Evolutionary conservation across 163 green algal genomes (phyloP).

Genomic region (Coccomyxa subellipsoidea): DNA sequence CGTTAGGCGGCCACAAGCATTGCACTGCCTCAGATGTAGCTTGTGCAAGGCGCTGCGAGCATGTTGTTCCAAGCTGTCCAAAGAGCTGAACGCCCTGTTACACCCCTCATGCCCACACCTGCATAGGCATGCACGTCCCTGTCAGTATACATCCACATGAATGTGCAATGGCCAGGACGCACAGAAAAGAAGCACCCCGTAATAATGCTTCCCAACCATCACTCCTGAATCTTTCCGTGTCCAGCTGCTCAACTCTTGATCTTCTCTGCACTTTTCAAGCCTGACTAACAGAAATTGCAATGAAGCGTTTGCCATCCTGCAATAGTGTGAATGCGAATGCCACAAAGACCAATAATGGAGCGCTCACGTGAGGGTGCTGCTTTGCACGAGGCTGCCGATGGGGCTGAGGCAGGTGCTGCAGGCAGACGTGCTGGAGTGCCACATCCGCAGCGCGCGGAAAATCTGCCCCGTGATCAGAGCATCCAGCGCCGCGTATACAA

Average conservation of each 20-base stretch:
- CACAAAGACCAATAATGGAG: not conserved
- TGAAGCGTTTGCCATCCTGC: no score
- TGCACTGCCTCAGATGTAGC: not conserved
- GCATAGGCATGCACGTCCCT: no score
- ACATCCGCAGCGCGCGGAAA: slow-evolving; percentile 62
- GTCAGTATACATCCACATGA: no score
- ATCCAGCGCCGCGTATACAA: slow-evolving; percentile 61
- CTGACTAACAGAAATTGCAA: no score
- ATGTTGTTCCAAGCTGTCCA: not conserved
- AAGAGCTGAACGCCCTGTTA: not conserved
- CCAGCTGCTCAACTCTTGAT: no score
- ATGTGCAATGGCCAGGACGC: no score
- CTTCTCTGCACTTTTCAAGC: no score
- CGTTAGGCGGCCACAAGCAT: not conserved
- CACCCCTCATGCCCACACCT: not conserved
- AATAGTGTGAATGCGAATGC: no score
- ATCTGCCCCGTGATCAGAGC: slow-evolving; percentile 42
- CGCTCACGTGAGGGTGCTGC: not conserved
- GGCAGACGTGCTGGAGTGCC: slow-evolving; percentile 60
- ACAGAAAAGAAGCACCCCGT: no score
- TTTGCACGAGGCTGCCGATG: not conserved
- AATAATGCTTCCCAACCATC: no score
- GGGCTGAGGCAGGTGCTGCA: not conserved
- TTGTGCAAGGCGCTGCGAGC: not conserved
- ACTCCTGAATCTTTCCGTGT: no score